Evolutionary conservation across 768 basidiomycete species (phyloP), one percentile per base, ranked within the genome.

Genomic region (Amanita jacksonii): DNA sequence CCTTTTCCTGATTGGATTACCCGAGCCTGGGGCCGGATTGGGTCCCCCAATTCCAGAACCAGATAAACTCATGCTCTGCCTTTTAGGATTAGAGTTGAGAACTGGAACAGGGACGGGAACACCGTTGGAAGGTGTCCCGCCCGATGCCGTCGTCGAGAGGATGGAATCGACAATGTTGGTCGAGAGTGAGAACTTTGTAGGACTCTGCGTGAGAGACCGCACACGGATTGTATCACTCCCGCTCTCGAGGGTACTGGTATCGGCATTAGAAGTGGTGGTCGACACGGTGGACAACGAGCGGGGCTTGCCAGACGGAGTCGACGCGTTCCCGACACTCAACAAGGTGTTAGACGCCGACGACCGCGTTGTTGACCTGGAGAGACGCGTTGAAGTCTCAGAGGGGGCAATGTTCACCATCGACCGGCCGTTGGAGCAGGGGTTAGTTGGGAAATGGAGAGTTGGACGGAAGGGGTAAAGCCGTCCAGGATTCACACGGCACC

Each of bases 321-420:
- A n/a, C 16, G 7, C n/a, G 10, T 6, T 18, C 5, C 8, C 6
- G 59, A 48, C 27, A 59, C 60, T 1, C 53, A 59, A 7, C 58
- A 53, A 31, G 59, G 56, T 12, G 53, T 43, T 28, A 12, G 27
- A 28, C 36, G 51, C 15, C 8, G 33, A 7, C 15, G 33, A 18
- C 15, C 33, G 12, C 36, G 51, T 34, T 6, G 33, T n/a, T 34
- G 33, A 18, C 15, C 33, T 34, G 33, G 33, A 34, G n/a, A 34
- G 33, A 34, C 33, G 33, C 33, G 33, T n/a, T n/a, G 33, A 34
- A n/a, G 33, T 7, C 16, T 34, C 33, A 8, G 33, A 34, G 12
- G 12, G 27, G n/a, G n/a, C n/a, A n/a, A n/a, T n/a, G n/a, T n/a
- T n/a, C n/a, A n/a, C n/a, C n/a, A n/a, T n/a, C n/a, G n/a, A n/a